Evolutionary conservation across 305 asterid species (phyloP).

Genomic region (Coffea humblotiana): DNA sequence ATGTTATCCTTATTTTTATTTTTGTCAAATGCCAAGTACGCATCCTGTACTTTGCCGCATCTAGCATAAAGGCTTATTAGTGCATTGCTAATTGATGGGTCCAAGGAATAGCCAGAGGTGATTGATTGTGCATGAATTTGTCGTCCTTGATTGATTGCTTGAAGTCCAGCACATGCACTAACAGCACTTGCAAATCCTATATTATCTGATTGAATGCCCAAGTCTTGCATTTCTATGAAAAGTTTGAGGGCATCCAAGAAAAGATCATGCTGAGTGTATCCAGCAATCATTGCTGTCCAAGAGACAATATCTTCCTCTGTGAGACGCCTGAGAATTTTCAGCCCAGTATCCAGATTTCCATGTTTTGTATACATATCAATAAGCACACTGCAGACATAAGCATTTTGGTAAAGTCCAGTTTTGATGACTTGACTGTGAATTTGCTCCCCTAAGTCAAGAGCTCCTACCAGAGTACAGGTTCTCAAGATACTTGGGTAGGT

Average conservation of each 20-base stretch:
- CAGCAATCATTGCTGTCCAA: constrained; percentile 91
- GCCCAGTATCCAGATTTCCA: constrained; percentile 62
- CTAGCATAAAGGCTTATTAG: constrained; percentile 78
- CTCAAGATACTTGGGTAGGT: constrained; percentile 88
- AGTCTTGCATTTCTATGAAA: constrained; percentile 69
- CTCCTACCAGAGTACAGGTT: constrained; percentile 83
- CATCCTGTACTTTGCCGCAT: constrained; percentile 66
- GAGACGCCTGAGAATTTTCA: constrained; percentile 63
- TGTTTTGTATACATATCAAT: constrained; percentile 87
- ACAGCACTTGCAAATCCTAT: constrained; percentile 86
- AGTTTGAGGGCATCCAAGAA: constrained; percentile 64
- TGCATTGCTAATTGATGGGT: constrained; percentile 79
- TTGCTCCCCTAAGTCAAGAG: constrained; percentile 79
- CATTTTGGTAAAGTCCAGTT: constrained; percentile 75
- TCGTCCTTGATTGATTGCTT: constrained; percentile 68
- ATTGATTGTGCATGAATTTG: constrained; percentile 77
- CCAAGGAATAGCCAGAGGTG: constrained; percentile 59
- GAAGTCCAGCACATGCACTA: constrained; percentile 87
- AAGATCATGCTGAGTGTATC: constrained; percentile 67
- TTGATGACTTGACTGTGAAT: constrained; percentile 76
- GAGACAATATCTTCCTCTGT: constrained; percentile 74
- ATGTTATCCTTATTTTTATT: constrained; percentile 52
- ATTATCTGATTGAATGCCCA: constrained; percentile 63
- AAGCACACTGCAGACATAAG: constrained; percentile 81
- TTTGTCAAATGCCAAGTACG: constrained; percentile 58